These are phyloP conservation scores for Sungouiella blattae DNA, from an alignment of 805 yeast species.

Conservation along the genomic window DNA sequence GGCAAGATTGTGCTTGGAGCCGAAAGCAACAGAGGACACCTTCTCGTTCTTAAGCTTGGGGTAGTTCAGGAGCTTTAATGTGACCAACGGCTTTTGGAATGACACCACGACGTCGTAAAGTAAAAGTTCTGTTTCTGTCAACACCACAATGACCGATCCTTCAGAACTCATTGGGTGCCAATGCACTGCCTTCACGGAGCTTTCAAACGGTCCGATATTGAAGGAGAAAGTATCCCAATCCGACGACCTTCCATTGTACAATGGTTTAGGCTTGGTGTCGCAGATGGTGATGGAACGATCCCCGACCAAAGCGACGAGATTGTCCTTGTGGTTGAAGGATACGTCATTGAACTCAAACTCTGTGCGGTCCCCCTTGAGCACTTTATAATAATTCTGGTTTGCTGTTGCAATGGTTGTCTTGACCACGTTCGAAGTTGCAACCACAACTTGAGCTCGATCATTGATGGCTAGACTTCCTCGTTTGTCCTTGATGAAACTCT, in stretches of 20 bases:
- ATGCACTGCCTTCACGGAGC: slow-evolving; percentile 3
- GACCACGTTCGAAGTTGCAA: slow-evolving; percentile 10
- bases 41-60: slow-evolving; percentile 4
- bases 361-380: slow-evolving; percentile 1
- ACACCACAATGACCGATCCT: slow-evolving; percentile 12
- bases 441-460: slow-evolving; percentile 5
- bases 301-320: slow-evolving; percentile 13
- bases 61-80: slow-evolving; percentile 3
- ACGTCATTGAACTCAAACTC: slow-evolving; percentile 6
- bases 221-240: slow-evolving; percentile 5
- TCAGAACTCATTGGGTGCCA: slow-evolving; percentile 17
- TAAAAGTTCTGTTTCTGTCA: slow-evolving; percentile 6
- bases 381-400: slow-evolving; percentile 4
- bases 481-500: slow-evolving; percentile 6
- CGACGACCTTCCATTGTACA: slow-evolving; percentile 2
- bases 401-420: slow-evolving; percentile 3
- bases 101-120: slow-evolving; percentile 13
- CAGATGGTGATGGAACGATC: slow-evolving; percentile 4
- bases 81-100: slow-evolving; percentile 7
- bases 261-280: slow-evolving; percentile 6
- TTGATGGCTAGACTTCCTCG: slow-evolving; percentile 4
- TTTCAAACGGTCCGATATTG: not conserved
- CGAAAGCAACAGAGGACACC: slow-evolving; percentile 13
- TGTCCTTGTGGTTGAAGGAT: slow-evolving; percentile 6
- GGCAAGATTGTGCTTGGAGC: slow-evolving; percentile 9